Evolutionary conservation across 176 grass and related monocot species (phyloP), one percentile per base, ranked within the genome.

Genomic region (Oryza nivara): DNA sequence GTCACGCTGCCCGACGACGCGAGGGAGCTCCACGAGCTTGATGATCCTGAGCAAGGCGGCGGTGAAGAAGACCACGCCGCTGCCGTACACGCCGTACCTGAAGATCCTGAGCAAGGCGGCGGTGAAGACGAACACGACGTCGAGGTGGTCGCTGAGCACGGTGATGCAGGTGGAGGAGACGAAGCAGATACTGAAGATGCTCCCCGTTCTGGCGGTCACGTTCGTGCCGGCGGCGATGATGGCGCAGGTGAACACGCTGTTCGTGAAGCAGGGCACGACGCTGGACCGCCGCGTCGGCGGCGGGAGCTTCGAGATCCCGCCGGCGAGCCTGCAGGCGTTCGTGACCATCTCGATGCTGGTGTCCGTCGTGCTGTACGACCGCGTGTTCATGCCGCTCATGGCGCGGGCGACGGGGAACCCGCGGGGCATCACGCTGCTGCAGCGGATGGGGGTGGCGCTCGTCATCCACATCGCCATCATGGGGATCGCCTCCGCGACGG

Each of bases 151-250:
- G 66, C 83, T 98, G 7, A 86, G 93, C 96, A 93, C 96, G 63
- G 96, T 95, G 64, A 98, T 93, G 64, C 87, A 95, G 80, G 87
- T 95, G 45, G 96, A 98, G 89, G 88, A 95, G 90, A 98, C 92
- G 41, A 98, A 98, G 79, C 75, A 61, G 83, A 98, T 98, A 76
- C 85, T 98, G 7, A 91, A 89, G 75, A 95, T 98, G 96, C 88
- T 98, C 0, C 92, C 96, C 6, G 80, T 98, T 63, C 87, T 98
- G 19, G 26, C 75, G 17, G 73, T 92, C 44, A 93, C 91, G 16
- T 87, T 98, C 84, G 80, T 98, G n/a, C 93, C 96, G 11, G 87
- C 85, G 73, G 88, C 85, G 11, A 92, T 88, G 89, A 34, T 88
- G 44, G 95, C 95, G 51, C 95, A 95, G 86, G 73, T 87, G 75